phyloP scores from a whole-genome alignment of 495 filamentous ascomycete species.

The Penicillium nucicola region DNA sequence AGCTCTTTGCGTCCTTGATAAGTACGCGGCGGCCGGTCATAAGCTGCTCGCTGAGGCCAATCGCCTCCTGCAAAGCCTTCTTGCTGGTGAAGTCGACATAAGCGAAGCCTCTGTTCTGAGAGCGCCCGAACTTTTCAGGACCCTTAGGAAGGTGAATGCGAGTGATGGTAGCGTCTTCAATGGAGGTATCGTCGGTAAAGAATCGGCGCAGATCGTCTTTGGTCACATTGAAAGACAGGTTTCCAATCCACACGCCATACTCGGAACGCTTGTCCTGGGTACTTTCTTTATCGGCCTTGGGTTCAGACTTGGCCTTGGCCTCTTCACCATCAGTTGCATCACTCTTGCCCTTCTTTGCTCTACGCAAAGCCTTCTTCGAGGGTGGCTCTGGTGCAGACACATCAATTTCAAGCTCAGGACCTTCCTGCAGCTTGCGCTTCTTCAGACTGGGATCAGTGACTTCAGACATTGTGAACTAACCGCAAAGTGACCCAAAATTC shows the following conservation, averaged over 20 bases:
- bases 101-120: slow-evolving; percentile 84
- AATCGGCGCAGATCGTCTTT: slow-evolving; percentile 70
- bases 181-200: slow-evolving; percentile 64
- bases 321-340: slow-evolving; percentile 29
- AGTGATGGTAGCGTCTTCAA: slow-evolving; percentile 68
- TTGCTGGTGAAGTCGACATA: slow-evolving; percentile 86
- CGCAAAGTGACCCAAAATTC: slow-evolving; percentile 3
- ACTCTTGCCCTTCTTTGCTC: slow-evolving; percentile 68
- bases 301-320: slow-evolving; percentile 19
- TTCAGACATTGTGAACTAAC: slow-evolving; percentile 26
- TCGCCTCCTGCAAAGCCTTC: slow-evolving; percentile 63
- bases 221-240: slow-evolving; percentile 77
- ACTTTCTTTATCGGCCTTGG: slow-evolving; percentile 23
- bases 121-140: slow-evolving; percentile 43
- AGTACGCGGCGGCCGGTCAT: slow-evolving; percentile 72
- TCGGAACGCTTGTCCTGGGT: slow-evolving; percentile 62
- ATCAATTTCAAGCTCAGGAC: slow-evolving; percentile 80
- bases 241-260: slow-evolving; percentile 93
- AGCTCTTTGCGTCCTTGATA: slow-evolving; percentile 88
- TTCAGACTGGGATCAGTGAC: slow-evolving; percentile 44
- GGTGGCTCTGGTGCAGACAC: slow-evolving; percentile 81
- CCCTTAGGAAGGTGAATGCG: slow-evolving; percentile 73
- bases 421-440: slow-evolving; percentile 66
- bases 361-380: slow-evolving; percentile 84
- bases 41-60: slow-evolving; percentile 77